Evolutionary conservation across 2,329 filamentous ascomycete species (phyloP).

Genomic region (Atkinsonella texensis): DNA sequence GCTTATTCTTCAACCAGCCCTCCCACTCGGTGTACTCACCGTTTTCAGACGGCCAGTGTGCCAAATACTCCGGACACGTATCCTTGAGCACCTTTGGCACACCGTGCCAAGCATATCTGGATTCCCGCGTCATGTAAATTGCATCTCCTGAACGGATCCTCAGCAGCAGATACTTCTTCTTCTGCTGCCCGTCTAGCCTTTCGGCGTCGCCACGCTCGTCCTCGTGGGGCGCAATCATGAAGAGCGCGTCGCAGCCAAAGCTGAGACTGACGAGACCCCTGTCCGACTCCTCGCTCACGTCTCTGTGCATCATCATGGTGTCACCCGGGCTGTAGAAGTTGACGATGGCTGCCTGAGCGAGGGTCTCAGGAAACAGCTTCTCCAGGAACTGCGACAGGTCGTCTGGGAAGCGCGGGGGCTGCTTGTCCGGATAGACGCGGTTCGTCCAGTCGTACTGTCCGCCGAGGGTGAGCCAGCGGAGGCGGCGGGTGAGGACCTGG

Average conservation of each 20-base stretch:
- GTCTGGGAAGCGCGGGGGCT: slow-evolving; percentile 58
- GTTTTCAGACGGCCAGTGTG: slow-evolving; percentile 58
- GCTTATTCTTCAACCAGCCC: slow-evolving; percentile 79
- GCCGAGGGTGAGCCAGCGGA: slow-evolving; percentile 90
- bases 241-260: slow-evolving; percentile 80
- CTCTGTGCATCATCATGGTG: slow-evolving; percentile 83
- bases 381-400: slow-evolving; percentile 61
- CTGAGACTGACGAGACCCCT: slow-evolving; percentile 74
- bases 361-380: slow-evolving; percentile 61
- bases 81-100: slow-evolving; percentile 73
- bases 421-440: slow-evolving; percentile 62
- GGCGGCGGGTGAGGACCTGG: slow-evolving; percentile 62
- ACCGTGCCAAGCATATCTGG: slow-evolving; percentile 88
- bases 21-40: slow-evolving; percentile 54
- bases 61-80: slow-evolving; percentile 66
- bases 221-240: slow-evolving; percentile 58
- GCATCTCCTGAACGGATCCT: slow-evolving; percentile 75
- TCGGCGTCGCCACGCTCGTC: slow-evolving; percentile 11
- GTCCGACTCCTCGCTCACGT: slow-evolving; percentile 78
- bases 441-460: slow-evolving; percentile 95
- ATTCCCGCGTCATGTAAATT: slow-evolving; percentile 74
- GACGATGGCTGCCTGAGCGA: slow-evolving; percentile 80
- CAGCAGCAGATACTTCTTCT: slow-evolving; percentile 45
- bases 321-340: slow-evolving; percentile 89
- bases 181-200: slow-evolving; percentile 10